Conservation (phyloP, 768 basidiomycete genomes). For the Grammothele lineata region DNA sequence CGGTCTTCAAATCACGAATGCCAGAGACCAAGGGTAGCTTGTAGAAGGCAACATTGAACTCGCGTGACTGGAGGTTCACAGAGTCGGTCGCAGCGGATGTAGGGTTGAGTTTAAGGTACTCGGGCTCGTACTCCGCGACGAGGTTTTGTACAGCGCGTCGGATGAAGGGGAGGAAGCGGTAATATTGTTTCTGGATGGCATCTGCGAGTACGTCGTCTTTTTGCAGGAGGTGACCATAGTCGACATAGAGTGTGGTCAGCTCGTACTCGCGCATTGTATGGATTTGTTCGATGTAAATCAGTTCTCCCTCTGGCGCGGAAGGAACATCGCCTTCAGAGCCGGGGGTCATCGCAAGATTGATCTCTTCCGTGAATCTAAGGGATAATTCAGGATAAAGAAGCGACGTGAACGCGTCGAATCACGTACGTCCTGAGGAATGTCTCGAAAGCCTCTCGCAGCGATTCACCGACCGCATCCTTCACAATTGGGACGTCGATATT, state of each 20-base stretch:
- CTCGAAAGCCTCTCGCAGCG: slow-evolving; percentile 88
- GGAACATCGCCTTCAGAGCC: slow-evolving; percentile 65
- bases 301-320: slow-evolving; percentile 53
- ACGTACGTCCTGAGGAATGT: slow-evolving; percentile 86
- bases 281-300: slow-evolving; percentile 89
- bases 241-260: slow-evolving; percentile 93
- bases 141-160: slow-evolving; percentile 88
- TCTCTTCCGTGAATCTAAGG: slow-evolving; percentile 76
- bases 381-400: background rate
- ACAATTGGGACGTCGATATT: slow-evolving; percentile 80
- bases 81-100: slow-evolving; percentile 85
- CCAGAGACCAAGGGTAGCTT: slow-evolving; percentile 90
- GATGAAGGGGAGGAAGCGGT: slow-evolving; percentile 93
- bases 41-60: slow-evolving; percentile 95
- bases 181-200: slow-evolving; percentile 93
- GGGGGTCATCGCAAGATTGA: slow-evolving; percentile 76
- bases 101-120: slow-evolving; percentile 93
- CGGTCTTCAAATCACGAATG: slow-evolving; percentile 89
- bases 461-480: slow-evolving; percentile 92
- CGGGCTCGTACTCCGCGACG: slow-evolving; percentile 85
- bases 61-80: slow-evolving; percentile 83
- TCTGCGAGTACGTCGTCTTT: slow-evolving; percentile 91
- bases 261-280: slow-evolving; percentile 94
- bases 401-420: too few species aligned
- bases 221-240: slow-evolving; percentile 86